Evolutionary conservation across 192 early-diverging fungal genomes (phyloP), one percentile per base, ranked within the genome.

Genomic region (Entrophospora sp.): DNA sequence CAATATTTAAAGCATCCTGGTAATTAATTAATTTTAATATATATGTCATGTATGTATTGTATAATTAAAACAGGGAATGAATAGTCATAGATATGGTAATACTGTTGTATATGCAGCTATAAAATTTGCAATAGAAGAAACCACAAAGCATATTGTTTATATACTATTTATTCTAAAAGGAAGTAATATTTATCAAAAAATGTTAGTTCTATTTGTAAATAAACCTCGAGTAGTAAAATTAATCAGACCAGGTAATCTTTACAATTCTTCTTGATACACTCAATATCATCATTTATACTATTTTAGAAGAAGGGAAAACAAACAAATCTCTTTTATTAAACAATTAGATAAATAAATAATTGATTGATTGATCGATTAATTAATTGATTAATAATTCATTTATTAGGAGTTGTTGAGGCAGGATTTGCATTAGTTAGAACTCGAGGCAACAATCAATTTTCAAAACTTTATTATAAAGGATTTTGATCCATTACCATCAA

Each of bases 31-130:
- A 14, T 20, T 57, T 4, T 57, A 3, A 25, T 1, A 1, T 10
- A 20, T n/a, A 16, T n/a, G 20, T 24, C 5, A 48, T 48, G 4
- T 48, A 18, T n/a, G 9, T n/a, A 5, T 5, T n/a, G 5, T 48
- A 9, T 9, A 9, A 9, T 6, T 40, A 14, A 87, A 90, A 38
- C 81, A 88, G 24, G 91, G 90, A 7, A 59, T 77, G 22, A 73
- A 86, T 61, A 78, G 80, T 7, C 91, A 94, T 64, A 73, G 79
- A 5, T 78, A 73, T 14, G 94, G 94, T 4, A 64, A 49, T 51
- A 81, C 84, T 44, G n/a, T n/a, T n/a, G 75, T 94, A 34, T 96
- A 95, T 63, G 90, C 91, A 48, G 92, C 86, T 5, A 81, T 87
- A 31, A 95, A 95, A 69, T 81, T 83, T 49, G 93, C 90, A 5